Percentiles rank a stretch among this genome's conserved stretches.
phyloP scores from a whole-genome alignment of 805 yeast species.

The Candida insectorum region DNA sequence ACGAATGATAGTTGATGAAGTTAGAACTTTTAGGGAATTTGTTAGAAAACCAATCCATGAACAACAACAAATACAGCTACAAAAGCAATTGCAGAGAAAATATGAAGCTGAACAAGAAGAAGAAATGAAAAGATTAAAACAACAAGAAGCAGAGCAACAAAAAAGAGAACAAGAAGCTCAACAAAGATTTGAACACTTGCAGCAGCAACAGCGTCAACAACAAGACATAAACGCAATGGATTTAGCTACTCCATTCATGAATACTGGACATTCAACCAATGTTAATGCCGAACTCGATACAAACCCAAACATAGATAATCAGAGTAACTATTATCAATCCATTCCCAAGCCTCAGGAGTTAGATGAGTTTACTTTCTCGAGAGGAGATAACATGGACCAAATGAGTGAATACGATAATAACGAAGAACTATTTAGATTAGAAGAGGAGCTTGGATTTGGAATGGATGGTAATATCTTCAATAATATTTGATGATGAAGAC shows the following conservation, averaged over 20 bases:
- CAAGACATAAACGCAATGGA: conserved; percentile 11
- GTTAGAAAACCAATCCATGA: conserved; percentile 73
- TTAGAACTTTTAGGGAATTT: conserved; percentile 69
- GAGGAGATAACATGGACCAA: conserved; percentile 6
- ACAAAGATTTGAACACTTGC: conserved; percentile 16
- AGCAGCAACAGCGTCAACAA: conserved; percentile 18
- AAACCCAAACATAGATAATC: conserved; percentile 13
- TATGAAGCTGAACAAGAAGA: conserved; percentile 19
- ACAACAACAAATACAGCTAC: conserved; percentile 41
- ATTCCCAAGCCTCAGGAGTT: conserved; percentile 45
- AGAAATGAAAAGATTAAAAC: too few relatives aligned
- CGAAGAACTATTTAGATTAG: conserved; percentile 34
- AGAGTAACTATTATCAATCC: conserved; percentile 22
- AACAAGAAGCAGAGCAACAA: conserved; percentile 15
- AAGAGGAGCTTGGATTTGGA: conserved; percentile 45
- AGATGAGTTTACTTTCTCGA: conserved; percentile 31
- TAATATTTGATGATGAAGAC: conserved; percentile 1
- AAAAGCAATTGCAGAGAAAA: conserved; percentile 27
- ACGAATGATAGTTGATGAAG: conserved; percentile 77
- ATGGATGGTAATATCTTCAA: conserved; percentile 32
- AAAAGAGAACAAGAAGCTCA: conserved; percentile 19
- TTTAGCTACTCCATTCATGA: conserved; percentile 12
- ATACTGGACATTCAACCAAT: conserved; percentile 14
- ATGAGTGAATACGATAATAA: conserved; percentile 12
- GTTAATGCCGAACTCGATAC: conserved; percentile 16